Evolutionary conservation across 495 filamentous ascomycete species (phyloP), one percentile per base, ranked within the genome.

Genomic region (Penicillium dipodomyicola): DNA sequence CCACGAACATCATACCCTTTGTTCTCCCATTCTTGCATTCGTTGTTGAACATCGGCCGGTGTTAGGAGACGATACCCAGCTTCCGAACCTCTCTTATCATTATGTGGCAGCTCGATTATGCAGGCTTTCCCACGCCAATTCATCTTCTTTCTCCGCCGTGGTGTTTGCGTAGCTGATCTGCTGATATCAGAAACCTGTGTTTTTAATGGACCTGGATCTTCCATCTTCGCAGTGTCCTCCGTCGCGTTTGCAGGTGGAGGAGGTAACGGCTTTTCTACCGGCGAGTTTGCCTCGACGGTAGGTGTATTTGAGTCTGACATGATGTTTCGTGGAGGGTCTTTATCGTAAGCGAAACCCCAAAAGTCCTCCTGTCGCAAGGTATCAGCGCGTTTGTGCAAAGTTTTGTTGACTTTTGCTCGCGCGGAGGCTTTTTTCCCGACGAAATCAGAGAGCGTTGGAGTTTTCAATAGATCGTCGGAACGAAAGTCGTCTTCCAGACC

Each of bases 91-190:
- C 66, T 82, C 57, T 84, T 78, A 63, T 89, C 87, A 61, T 89
- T 83, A 51, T 78, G 71, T 39, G 91, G 91, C 30, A 94, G 72
- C 22, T 81, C 77, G 30, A 96, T 84, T 37, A 89, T 63, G 37
- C 91, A 87, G 54, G 80, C 84, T 67, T 91, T 93, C 42, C 86
- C 85, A 55, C 82, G 85, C 87, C 88, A 93, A 44, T 69, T 68
- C 0, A 79, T 66, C 58, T 76, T 79, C 63, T 73, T 76, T 52
- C 67, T 76, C 35, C 63, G 59, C 49, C 72, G 70, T 32, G 70
- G 73, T 7, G 66, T 64, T 22, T 56, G 57, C 20, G 61, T 54
- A 4, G 66, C 47, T 23, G 61, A 43, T 35, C 33, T 56, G 27
- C 40, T 65, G 25, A 63, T 61, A 12, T 62, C 58, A n/a, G 61